These are phyloP conservation scores for Candida adriatica DNA, from an alignment of 805 yeast species.

Conservation along the genomic window DNA sequence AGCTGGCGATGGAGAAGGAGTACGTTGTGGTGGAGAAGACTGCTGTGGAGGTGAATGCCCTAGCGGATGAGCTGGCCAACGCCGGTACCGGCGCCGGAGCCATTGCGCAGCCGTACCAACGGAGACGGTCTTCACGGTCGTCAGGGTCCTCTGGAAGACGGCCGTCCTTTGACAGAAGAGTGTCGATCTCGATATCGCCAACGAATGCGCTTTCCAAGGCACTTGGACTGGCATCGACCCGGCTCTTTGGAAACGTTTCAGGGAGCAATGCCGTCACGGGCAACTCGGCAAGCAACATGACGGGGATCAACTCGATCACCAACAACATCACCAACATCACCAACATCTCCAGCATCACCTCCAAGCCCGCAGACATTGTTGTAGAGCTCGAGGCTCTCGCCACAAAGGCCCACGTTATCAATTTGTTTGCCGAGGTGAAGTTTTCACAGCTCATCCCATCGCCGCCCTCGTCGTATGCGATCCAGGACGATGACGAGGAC, in stretches of 20 bases:
- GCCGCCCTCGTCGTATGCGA: constrained; percentile 34
- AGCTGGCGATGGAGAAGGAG: constrained; percentile 63
- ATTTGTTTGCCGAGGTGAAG: constrained; percentile 85
- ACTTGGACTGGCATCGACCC: constrained; percentile 76
- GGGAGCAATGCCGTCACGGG: constrained; percentile 19
- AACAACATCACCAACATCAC: constrained; percentile 19
- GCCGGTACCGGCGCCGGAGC: constrained; percentile 50
- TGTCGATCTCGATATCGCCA: constrained; percentile 65
- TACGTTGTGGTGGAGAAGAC: constrained; percentile 94
- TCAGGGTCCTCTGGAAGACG: constrained; percentile 45
- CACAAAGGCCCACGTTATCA: constrained; percentile 86
- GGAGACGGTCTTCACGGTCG: constrained; percentile 37
- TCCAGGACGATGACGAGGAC: constrained; percentile 33
- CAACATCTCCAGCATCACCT: constrained; percentile 10
- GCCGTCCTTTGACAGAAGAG: constrained; percentile 54
- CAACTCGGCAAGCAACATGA: constrained; percentile 6
- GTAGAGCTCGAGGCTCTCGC: constrained; percentile 63
- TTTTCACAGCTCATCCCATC: constrained; percentile 77
- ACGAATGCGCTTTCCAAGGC: constrained; percentile 88
- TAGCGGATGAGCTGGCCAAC: constrained; percentile 84
- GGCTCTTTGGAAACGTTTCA: constrained; percentile 59
- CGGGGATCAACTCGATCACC: constrained; percentile 18
- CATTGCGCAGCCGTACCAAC: constrained; percentile 27
- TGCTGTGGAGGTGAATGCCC: constrained; percentile 89
- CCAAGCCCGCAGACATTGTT: constrained; percentile 27